Base-by-base conservation (phyloP, 139 green algal species). In the Tetradesmus lagerheimii region DNA sequence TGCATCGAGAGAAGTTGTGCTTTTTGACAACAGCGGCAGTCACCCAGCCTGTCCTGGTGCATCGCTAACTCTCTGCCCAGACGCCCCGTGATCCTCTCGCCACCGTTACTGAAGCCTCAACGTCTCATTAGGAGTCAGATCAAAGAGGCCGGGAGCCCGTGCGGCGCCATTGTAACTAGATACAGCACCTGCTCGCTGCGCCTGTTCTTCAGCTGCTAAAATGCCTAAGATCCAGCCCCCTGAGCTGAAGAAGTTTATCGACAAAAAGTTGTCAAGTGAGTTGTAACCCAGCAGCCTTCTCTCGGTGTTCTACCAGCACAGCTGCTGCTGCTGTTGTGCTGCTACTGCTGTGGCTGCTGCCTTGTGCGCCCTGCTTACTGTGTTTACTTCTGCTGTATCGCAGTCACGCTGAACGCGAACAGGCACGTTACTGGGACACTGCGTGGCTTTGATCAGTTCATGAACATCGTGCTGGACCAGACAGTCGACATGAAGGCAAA, bases 391-490 rank as follows among this genome's bases (percentile, higher is more conserved):
- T 34, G 53, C 57, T 66, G 3, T 74, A 12, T 35, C 35, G 18
- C 94, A 98, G 97, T 99, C 35, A 92, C 90, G 25, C 91, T 99
- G 45, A 99, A 99, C 87, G 97, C 93, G 1, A 99, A 99, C 92
- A 93, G 98, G 39, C 95, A 97, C 37, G 98, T 99, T 34, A 97
- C 97, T 1, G 98, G 98, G 1, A 95, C 98, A 20, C 96, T 99
- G 34, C 94, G 98, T 0, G 98, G 98, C 0, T 99, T 99, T 87
- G 98, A 99, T 91, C 97, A 99, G 92, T 99, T 99, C 92, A 99
- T 99, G 97, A 99, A 99, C 93, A 91, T 99, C 6, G 98, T 99
- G 91, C 92, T 99, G 88, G 98, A 99, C 93, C 93, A 95, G 74
- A 97, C 96, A 1, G 94, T 99, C 38, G 98, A 99, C 81, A 96